Base-by-base conservation (phyloP, 139 green algal genomes). In the Haematococcus lacustris region DNA sequence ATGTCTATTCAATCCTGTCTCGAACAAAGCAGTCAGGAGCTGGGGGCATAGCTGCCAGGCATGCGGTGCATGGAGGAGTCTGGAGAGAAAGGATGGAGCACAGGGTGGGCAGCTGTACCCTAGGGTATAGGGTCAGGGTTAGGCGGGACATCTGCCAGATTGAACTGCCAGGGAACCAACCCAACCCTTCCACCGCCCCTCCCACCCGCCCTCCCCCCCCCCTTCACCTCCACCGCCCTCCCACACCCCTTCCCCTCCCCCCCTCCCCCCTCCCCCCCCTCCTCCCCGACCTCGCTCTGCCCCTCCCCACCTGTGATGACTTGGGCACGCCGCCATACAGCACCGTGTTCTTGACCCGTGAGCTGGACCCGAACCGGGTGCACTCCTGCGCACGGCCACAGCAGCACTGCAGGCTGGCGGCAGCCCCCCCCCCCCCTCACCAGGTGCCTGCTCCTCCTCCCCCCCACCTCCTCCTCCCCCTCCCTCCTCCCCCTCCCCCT, bases 301-400 rank as follows among this genome's bases (percentile, higher is more conserved):
- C 66, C 33, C 57, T 33, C 66, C 68, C 17, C 41, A 86, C 78
- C 71, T 97, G 91, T 1, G 86, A 83, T 1, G 85, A 84, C 73
- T 95, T 95, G 23, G 92, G 86, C 17, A 87, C 88, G 50, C 92
- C 92, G 25, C 92, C 92, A 73, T 97, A 97, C n/a, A 96, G 83
- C 76, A 77, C 71, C 23, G 71, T 74, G 83, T 90, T 92, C 73
- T 93, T 93, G 70, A 98, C 91, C 70, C 87, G 79, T 6, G 86
- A 94, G 38, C 84, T 87, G 39, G 80, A 78, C 3, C 93, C 93
- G 81, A 98, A 99, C 70, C 96, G 95, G 50, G 81, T 67, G 71
- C 87, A 92, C 82, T 99, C 95, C 74, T n/a, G n/a, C n/a, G n/a
- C n/a, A n/a, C n/a, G n/a, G n/a, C n/a, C n/a, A n/a, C n/a, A n/a